Base-by-base conservation (phyloP, 352 stramenopile species). In the Globisporangium recalcitrans region DNA sequence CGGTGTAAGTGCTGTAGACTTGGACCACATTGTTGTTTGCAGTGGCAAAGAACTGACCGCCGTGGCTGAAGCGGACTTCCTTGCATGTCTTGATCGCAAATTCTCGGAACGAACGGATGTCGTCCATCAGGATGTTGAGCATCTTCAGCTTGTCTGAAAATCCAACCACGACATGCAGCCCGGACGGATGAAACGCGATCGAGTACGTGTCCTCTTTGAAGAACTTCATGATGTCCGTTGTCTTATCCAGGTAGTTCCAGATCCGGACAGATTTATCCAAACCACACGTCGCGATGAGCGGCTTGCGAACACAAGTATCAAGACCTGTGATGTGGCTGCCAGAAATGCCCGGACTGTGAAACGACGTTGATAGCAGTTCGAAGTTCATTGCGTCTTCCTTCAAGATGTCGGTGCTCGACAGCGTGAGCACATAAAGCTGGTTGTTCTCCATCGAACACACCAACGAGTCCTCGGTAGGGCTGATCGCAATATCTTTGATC, bases 341-440 rank as follows among this genome's bases (percentile, higher is more conserved):
- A 19, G 72, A 67, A 16, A 68, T 74, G 27, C 87, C 88, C 1
- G 90, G 85, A 0, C 72, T 72, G 62, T 98, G 93, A 46, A 97
- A 97, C 1, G 85, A 80, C 6, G 90, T 96, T 11, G 86, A 89
- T 8, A 97, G 71, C 2, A 95, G 70, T 49, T 97, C 89, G 69
- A 98, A 98, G 70, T 94, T 96, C 83, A 96, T 97, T n/a, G 85
- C 85, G 49, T 97, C 92, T 62, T 96, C 90, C 48, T 98, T 98
- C 21, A 97, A 61, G 54, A 97, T 96, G 59, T 97, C 88, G 2
- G 87, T 95, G 44, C 90, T 97, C 22, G 84, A 93, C 1, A 98
- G 77, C 5, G 81, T 91, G 19, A 97, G 78, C n/a, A 85, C 71
- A 63, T 97, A 97, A n/a, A 97, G 64, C 53, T 97, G 92, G 52